These are phyloP conservation scores for Euphorbia pulcherrima DNA, from an alignment of 345 rosid genomes.

Conservation along the genomic window DNA sequence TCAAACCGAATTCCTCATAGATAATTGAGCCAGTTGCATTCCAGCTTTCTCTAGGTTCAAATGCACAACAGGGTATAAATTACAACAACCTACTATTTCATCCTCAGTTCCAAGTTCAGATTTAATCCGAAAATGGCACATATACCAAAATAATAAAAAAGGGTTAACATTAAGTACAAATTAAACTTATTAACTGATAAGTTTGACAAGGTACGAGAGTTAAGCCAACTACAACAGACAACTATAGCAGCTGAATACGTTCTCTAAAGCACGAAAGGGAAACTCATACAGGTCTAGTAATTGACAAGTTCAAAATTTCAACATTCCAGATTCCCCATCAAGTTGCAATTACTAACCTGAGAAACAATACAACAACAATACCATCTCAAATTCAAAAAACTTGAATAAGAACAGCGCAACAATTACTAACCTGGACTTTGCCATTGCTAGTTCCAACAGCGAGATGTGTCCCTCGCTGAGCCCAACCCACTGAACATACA, in stretches of 20 bases:
- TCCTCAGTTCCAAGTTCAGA: background rate
- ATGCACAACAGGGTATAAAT: too few relatives aligned
- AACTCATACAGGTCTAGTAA: background rate
- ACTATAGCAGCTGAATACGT: background rate
- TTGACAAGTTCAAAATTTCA: background rate
- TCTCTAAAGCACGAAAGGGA: background rate
- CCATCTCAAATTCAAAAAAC: background rate
- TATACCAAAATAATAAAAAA: background rate
- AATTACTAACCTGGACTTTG: conserved; percentile 63
- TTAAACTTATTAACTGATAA: background rate
- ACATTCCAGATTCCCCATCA: background rate
- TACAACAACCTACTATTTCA: too few relatives aligned
- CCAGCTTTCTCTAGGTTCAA: background rate
- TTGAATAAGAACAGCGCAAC: too few relatives aligned
- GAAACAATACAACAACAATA: background rate
- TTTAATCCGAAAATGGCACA: background rate
- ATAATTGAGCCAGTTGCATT: background rate
- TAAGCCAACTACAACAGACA: background rate
- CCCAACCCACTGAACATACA: conserved; percentile 96
- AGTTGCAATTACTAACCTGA: conserved; percentile 1
- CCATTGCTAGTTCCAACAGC: conserved; percentile 91
- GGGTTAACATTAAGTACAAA: background rate
- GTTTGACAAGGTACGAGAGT: background rate
- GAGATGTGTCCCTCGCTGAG: conserved; percentile 76
- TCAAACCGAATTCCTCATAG: background rate